Evolutionary conservation across 1,284 basidiomycete species (phyloP), one percentile per base, ranked within the genome.

Genomic region (Austropuccinia psidii): DNA sequence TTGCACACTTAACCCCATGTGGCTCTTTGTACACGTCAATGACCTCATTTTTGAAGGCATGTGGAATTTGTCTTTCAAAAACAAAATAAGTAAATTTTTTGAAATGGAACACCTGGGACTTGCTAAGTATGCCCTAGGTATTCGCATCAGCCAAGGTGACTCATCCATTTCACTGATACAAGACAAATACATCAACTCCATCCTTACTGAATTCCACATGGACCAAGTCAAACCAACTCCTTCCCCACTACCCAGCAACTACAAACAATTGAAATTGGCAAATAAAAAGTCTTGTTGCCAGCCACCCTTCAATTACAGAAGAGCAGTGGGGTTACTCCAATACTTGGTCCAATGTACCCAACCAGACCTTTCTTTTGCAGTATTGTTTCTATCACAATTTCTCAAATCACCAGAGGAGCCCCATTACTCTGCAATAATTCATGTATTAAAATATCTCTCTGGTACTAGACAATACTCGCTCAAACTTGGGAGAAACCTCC

Each of bases 51-150:
- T 64, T 29, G 61, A 45, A 2, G 61, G 61, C 3, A 29, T 45
- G 9, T 64, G 61, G 61, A 27, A 27, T 29, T 3, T 11, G 2
- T 27, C 17, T 17, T 64, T 47, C 9, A 35, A 60, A n/a, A 39
- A 15, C 17, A 60, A 39, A 39, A 64, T 47, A 31, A 60, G 35
- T 15, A 4, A 13, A 5, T 37, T 39, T 37, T 60, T 60, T 60
- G 29, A 35, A 35, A 60, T 60, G 57, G 57, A 60, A 39, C 33
- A 60, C 31, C 57, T 60, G 7, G 57, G 35, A 4, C 29, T 24
- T 5, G 61, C 41, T 27, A 64, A 64, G 49, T 64, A 60, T n/a
- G 57, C 57, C 24, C 57, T 60, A 35, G 61, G 61, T n/a, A 64
- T 64, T 27, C 21, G 27, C 5, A 47, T 64, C 11, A 47, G 45